Evolutionary conservation across 495 filamentous ascomycete genomes (phyloP).

Genomic region (Venustampulla echinocandica): DNA sequence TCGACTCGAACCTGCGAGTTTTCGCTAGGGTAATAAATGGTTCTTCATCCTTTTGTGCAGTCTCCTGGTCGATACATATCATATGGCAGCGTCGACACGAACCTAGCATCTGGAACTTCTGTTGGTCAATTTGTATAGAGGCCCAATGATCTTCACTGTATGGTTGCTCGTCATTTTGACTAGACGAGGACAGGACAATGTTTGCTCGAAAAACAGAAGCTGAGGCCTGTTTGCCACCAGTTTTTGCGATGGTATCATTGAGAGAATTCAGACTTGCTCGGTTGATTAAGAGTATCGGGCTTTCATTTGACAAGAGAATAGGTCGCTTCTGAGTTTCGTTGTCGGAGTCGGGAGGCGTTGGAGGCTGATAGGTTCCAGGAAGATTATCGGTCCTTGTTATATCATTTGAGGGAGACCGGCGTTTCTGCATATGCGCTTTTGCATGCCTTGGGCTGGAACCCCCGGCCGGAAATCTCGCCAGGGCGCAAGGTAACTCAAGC

Average conservation of each 20-base stretch:
- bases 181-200: slow-evolving; percentile 50
- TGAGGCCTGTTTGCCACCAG: slow-evolving; percentile 50
- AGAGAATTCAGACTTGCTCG: slow-evolving; percentile 68
- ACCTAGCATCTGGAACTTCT: slow-evolving; percentile 63
- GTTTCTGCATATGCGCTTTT: slow-evolving; percentile 53
- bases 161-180: not conserved
- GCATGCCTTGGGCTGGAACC: slow-evolving; percentile 51
- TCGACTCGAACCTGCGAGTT: slow-evolving; percentile 70
- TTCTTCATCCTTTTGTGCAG: slow-evolving; percentile 67
- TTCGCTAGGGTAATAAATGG: slow-evolving; percentile 84
- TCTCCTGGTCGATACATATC: slow-evolving; percentile 86
- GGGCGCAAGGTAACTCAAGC: slow-evolving; percentile 65
- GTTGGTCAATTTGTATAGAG: slow-evolving; percentile 38
- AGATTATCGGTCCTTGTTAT: slow-evolving; percentile 22
- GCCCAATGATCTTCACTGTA: slow-evolving; percentile 52
- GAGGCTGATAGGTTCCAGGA: slow-evolving; percentile 49
- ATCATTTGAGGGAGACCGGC: slow-evolving; percentile 30
- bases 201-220: slow-evolving; percentile 76
- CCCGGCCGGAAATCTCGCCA: slow-evolving; percentile 70
- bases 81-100: slow-evolving; percentile 87
- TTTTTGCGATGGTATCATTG: slow-evolving; percentile 57
- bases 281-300: slow-evolving; percentile 78
- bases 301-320: slow-evolving; percentile 83
- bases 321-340: slow-evolving; percentile 32
- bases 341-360: slow-evolving; percentile 41